phyloP scores from a whole-genome alignment of 768 basidiomycete species.

The Scleroderma citrinum region DNA sequence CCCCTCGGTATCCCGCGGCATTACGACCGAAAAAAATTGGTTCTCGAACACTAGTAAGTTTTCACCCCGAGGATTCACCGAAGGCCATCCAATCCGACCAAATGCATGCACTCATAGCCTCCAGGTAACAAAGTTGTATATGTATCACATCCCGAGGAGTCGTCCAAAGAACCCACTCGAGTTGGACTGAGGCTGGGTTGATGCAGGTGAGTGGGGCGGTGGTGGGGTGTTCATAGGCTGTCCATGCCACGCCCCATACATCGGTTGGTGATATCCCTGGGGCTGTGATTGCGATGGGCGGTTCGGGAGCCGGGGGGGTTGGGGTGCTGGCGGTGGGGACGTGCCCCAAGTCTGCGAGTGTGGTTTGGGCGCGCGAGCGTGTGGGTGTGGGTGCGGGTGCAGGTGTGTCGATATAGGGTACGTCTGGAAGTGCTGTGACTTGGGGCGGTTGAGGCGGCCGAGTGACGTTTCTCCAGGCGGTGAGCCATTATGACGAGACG shows the following conservation, averaged over 20 bases:
- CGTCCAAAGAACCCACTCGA: slow-evolving; percentile 17
- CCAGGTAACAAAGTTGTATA: too few species aligned
- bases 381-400: not conserved
- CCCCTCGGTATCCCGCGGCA: too few species aligned
- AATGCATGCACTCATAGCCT: not conserved
- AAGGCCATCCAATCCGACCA: not conserved
- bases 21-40: too few species aligned
- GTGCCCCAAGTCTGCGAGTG: slow-evolving; percentile 28
- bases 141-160: slow-evolving; percentile 13
- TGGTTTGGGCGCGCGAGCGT: not conserved
- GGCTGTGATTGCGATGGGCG: not conserved
- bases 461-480: not conserved
- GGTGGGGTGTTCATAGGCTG: not conserved
- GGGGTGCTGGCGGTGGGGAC: slow-evolving; percentile 32
- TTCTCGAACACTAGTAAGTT: too few species aligned
- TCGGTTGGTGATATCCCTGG: slow-evolving; percentile 12
- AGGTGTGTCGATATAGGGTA: not conserved
- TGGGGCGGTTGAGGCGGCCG: slow-evolving; percentile 5
- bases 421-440: not conserved
- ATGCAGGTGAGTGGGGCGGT: not conserved
- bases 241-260: slow-evolving; percentile 9
- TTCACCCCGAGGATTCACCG: too few species aligned
- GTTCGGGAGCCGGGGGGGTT: slow-evolving; percentile 4
- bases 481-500: slow-evolving; percentile 3
- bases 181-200: not conserved